Percentiles rank a stretch among this genome's conserved stretches.
Conservation (phyloP, 2,329 filamentous ascomycete species). For the Colletotrichum acutatum region DNA sequence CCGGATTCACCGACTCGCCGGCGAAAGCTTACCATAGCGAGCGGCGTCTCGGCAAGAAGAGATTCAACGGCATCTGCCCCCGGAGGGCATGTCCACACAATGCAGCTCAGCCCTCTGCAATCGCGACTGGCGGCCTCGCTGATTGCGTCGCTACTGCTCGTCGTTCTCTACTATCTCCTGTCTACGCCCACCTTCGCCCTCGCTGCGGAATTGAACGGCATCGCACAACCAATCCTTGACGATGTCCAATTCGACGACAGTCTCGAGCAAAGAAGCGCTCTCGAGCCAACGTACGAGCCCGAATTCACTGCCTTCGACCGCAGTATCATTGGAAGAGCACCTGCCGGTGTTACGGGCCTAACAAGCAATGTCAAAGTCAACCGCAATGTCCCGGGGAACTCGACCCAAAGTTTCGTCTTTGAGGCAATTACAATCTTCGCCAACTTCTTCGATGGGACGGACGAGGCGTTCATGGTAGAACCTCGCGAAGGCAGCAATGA, state of each 20-base stretch:
- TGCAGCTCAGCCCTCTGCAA: slow-evolving; percentile 76
- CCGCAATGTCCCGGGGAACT: slow-evolving; percentile 71
- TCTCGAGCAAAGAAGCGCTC: slow-evolving; percentile 36
- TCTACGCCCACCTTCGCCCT: slow-evolving; percentile 70
- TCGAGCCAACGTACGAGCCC: slow-evolving; percentile 62
- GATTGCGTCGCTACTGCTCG: slow-evolving; percentile 67
- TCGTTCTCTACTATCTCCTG: slow-evolving; percentile 70
- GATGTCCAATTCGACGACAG: slow-evolving; percentile 37
- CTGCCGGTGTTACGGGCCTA: slow-evolving; percentile 59
- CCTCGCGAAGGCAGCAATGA: slow-evolving; percentile 40
- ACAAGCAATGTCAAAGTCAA: slow-evolving; percentile 73
- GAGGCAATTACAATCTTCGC: slow-evolving; percentile 64
- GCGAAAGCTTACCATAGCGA: slow-evolving; percentile 2
- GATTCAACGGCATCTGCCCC: slow-evolving; percentile 41
- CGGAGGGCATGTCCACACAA: slow-evolving; percentile 57
- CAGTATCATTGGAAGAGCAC: slow-evolving; percentile 71
- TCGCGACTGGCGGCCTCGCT: slow-evolving; percentile 77
- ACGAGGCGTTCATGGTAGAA: slow-evolving; percentile 23
- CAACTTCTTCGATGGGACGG: slow-evolving; percentile 37
- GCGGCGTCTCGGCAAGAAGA: neutral
- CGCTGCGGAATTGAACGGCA: slow-evolving; percentile 62
- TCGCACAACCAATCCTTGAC: slow-evolving; percentile 38
- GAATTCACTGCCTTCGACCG: slow-evolving; percentile 71
- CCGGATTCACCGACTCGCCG: neutral
- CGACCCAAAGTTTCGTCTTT: slow-evolving; percentile 73